Conservation (phyloP, 441 rosid species). For the Rhodomyrtus psidioides region DNA sequence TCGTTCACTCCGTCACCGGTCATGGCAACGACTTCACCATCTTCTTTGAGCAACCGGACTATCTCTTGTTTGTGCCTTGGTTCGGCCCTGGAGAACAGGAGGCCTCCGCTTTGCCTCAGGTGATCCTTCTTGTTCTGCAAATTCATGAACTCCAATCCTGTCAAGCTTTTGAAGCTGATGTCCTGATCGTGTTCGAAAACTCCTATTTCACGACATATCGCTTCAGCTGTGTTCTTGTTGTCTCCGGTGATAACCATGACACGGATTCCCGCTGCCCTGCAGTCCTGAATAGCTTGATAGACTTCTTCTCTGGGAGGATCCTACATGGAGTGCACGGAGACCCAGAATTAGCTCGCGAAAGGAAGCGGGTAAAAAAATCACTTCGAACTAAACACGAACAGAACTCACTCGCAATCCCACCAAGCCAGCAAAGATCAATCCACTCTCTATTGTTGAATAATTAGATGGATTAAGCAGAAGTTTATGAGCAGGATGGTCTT, state of each 20-base stretch:
- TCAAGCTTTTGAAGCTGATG: slow-evolving; percentile 59
- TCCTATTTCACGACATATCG: slow-evolving; percentile 90
- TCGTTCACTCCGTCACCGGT: slow-evolving; percentile 48
- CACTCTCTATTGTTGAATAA: slow-evolving; percentile 77
- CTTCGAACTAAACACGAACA: background rate
- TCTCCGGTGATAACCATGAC: slow-evolving; percentile 99
- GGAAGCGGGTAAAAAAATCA: background rate
- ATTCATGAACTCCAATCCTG: slow-evolving; percentile 80
- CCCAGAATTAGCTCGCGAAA: background rate
- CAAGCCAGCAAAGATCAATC: slow-evolving; percentile 69
- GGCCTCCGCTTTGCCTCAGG: slow-evolving; percentile 69
- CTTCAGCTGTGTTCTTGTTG: slow-evolving; percentile 92
- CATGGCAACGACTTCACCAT: slow-evolving; percentile 73
- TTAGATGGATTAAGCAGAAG: slow-evolving; percentile 68
- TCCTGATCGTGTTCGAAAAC: slow-evolving; percentile 63
- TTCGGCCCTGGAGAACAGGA: slow-evolving; percentile 90
- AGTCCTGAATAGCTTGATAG: slow-evolving; percentile 84
- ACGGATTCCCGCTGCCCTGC: slow-evolving; percentile 91
- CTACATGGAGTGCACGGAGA: slow-evolving; percentile 22
- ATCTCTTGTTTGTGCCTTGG: slow-evolving; percentile 98
- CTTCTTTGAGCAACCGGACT: slow-evolving; percentile 90
- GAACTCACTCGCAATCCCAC: slow-evolving; percentile 77
- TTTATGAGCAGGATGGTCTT: slow-evolving; percentile 73
- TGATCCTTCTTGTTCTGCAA: slow-evolving; percentile 42
- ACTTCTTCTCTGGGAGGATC: slow-evolving; percentile 99